Evolutionary conservation across 2,329 filamentous ascomycete genomes (phyloP), one percentile per base, ranked within the genome.

Genomic region (Coleophoma eucalyptorum): DNA sequence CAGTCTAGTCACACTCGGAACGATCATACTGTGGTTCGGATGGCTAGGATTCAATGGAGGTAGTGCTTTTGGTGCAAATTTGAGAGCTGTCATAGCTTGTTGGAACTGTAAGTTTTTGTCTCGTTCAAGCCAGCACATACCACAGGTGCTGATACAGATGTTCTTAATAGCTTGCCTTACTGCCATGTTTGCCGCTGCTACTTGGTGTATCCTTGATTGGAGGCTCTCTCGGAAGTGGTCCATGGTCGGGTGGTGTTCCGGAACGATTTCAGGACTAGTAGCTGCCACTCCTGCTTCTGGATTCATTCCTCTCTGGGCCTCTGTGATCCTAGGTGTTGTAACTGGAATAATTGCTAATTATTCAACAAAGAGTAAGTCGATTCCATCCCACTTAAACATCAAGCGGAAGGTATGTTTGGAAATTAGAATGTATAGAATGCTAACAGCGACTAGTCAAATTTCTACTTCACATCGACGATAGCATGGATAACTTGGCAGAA

Each of bases 41-140:
- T 97, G 92, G 92, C 79, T 97, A 58, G 92, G 91, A 49, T 97
- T 97, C 83, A 97, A 97, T 79, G 92, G 92, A 60, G 92, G 92
- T 56, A 96, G 90, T n/a, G 76, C 91, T 35, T 96, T 96, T 62
- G 91, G 91, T 59, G 90, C 90, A 60, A 96, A 96, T 76, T 79
- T 97, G 48, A 89, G 92, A 58, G 93, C 93, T 46, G 85, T 86
- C 59, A 93, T 96, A 83, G 91, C 92, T 50, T 95, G 89, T 82
- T 97, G 91, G 92, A 97, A 96, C 79, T 89, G 26, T 26, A 26
- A 8, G 26, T 26, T 26, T 26, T 26, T 8, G 6, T 8, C 10
- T 26, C 26, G 10, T 6, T 8, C 4, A 5, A 26, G 10, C n/a
- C 26, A 26, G 10, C 26, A 26, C 10, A 3, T 26, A 26, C 6